Evolutionary conservation across 2,329 filamentous ascomycete species (phyloP).

Genomic region (Aspergillus quadrilineatus): DNA sequence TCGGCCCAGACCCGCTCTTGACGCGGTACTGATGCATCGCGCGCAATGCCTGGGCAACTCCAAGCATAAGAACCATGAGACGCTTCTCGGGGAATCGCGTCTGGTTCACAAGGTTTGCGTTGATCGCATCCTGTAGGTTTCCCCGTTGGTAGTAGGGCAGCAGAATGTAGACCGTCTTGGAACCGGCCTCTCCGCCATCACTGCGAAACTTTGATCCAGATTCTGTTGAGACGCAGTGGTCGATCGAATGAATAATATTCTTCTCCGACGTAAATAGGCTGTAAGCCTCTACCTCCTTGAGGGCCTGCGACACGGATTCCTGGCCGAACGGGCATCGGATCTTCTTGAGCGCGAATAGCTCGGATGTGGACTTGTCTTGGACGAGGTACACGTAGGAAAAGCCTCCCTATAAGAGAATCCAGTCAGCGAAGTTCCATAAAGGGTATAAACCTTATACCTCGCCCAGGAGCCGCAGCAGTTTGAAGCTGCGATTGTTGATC

Average conservation of each 20-base stretch:
- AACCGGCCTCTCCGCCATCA: conserved; percentile 60
- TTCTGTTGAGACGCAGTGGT: conserved; percentile 78
- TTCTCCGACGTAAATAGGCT: conserved; percentile 78
- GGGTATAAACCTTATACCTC: conserved; percentile 60
- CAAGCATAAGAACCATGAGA: conserved; percentile 86
- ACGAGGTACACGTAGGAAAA: conserved; percentile 99
- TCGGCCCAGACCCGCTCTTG: conserved; percentile 54
- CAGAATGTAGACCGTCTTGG: conserved; percentile 95
- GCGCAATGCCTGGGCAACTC: conserved; percentile 82
- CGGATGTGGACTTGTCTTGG: conserved; percentile 78
- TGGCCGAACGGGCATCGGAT: conserved; percentile 97
- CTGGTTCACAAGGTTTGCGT: conserved; percentile 96
- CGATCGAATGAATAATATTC: conserved; percentile 82
- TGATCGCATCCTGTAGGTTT: conserved; percentile 97
- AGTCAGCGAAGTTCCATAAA: conserved; percentile 14
- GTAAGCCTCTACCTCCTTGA: conserved; percentile 98
- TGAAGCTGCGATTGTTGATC: conserved; percentile 93
- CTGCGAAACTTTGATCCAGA: conserved; percentile 55
- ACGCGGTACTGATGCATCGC: conserved; percentile 89
- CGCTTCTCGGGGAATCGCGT: conserved; percentile 82
- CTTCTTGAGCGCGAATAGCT: conserved; percentile 95
- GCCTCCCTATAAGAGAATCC: conserved; percentile 63
- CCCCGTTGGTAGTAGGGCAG: conserved; percentile 93
- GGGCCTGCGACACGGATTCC: conserved; percentile 89
- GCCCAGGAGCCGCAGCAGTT: conserved; percentile 88